Percentiles rank a stretch among this genome's conserved stretches.
These are phyloP conservation scores for Blastocystis hominis DNA, from an alignment of 352 stramenopile genomes.

Conservation along the genomic window DNA sequence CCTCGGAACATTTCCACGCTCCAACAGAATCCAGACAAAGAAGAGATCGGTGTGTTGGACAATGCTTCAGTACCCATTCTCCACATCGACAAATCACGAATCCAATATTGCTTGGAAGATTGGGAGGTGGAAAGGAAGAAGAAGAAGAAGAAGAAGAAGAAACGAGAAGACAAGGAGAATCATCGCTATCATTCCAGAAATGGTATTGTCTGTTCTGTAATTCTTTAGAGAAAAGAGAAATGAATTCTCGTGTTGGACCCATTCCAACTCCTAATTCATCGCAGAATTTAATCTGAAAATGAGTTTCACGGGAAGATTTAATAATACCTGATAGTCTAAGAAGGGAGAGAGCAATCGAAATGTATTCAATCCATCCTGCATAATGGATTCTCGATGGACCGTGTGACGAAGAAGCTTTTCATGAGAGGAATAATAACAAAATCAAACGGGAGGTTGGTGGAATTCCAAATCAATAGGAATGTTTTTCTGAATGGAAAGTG, in stretches of 20 bases:
- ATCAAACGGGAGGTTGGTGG: neutral
- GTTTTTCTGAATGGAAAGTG: neutral
- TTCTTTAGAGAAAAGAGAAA: neutral
- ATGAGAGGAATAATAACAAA: neutral
- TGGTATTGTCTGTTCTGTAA: neutral
- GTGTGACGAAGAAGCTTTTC: neutral
- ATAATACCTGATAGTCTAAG: neutral
- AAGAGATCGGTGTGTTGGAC: neutral
- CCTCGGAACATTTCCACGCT: neutral
- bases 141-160: neutral
- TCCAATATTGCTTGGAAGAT: neutral
- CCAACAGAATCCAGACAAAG: neutral
- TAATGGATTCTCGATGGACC: neutral
- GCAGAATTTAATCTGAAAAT: conserved; percentile 11
- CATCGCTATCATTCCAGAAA: neutral
- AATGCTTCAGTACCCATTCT: neutral
- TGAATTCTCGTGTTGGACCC: neutral
- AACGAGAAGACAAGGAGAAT: neutral
- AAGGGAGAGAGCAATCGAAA: neutral
- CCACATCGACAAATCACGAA: neutral
- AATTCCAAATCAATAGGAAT: neutral
- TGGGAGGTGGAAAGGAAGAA: neutral
- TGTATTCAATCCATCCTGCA: neutral
- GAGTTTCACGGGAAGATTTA: neutral
- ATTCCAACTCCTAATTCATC: conserved; percentile 11